Percentiles rank a stretch among this genome's conserved stretches.
Evolutionary conservation across 2,329 filamentous ascomycete genomes (phyloP).

Genomic region (Ilyonectria destructans): DNA sequence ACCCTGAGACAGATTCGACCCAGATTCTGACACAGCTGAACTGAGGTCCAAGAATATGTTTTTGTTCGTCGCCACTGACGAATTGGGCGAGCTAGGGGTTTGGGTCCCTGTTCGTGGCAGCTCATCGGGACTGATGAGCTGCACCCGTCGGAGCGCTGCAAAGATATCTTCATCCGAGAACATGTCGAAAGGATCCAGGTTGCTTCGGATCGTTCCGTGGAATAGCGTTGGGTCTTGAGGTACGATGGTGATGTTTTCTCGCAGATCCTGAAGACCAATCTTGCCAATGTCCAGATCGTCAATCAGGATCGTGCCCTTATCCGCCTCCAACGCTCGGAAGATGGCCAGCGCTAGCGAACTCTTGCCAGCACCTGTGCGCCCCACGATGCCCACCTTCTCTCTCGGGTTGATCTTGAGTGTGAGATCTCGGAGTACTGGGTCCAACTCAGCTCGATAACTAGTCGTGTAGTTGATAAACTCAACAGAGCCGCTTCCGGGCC

Average conservation of each 20-base stretch:
- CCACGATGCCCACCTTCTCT: slow-evolving; percentile 97
- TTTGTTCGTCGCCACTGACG: slow-evolving; percentile 80
- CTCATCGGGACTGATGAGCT: slow-evolving; percentile 81
- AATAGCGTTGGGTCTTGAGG: slow-evolving; percentile 97
- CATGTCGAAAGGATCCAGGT: slow-evolving; percentile 91
- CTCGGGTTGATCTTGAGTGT: slow-evolving; percentile 88
- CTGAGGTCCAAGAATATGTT: slow-evolving; percentile 93
- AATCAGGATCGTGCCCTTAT: slow-evolving; percentile 89
- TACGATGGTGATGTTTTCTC: slow-evolving; percentile 96
- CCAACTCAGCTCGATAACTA: slow-evolving; percentile 88
- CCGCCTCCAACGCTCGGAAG: slow-evolving; percentile 94
- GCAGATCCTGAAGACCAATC: slow-evolving; percentile 94
- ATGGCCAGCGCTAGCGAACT: slow-evolving; percentile 94
- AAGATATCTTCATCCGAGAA: slow-evolving; percentile 96
- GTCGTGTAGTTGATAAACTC: slow-evolving; percentile 93
- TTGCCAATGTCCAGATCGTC: slow-evolving; percentile 91
- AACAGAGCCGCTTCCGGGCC: slow-evolving; percentile 89
- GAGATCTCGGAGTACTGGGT: slow-evolving; percentile 86
- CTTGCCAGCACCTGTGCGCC: slow-evolving; percentile 95
- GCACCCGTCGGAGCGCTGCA: slow-evolving; percentile 87
- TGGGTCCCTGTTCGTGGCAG: slow-evolving; percentile 48
- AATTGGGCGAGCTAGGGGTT: slow-evolving; percentile 43
- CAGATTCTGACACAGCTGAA: slow-evolving; percentile 89
- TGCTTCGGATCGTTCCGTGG: slow-evolving; percentile 90
- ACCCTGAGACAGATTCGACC: slow-evolving; percentile 94